Evolutionary conservation across 495 filamentous ascomycete genomes (phyloP), one percentile per base, ranked within the genome.

Genomic region (Penicillium antarcticum): DNA sequence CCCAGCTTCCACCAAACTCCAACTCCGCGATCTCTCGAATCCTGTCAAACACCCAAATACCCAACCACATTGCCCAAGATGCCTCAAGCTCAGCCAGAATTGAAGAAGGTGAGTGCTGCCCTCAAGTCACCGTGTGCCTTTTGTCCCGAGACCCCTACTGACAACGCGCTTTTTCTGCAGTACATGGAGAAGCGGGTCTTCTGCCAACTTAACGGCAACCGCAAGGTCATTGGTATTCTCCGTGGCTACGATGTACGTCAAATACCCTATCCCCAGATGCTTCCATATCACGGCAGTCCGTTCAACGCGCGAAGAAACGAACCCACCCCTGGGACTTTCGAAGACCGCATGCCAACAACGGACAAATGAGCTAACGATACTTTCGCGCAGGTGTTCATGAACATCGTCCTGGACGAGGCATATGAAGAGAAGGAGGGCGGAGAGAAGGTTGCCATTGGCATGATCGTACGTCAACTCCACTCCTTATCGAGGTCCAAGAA

Each of bases 121-220:
- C 24, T 10, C 26, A 29, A 29, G 26, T 7, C 47, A n/a, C 16
- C 10, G 5, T 16, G 11, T n/a, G 17, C 1, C 33, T 42, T 42
- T 37, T 14, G 11, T n/a, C 33, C 36, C n/a, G 35, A 6, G 17
- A 35, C 18, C n/a, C 10, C 17, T 13, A 34, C 62, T 65, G 29
- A 65, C 52, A n/a, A 34, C 29, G 21, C 45, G 13, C 43, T 17
- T 23, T 48, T 17, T 14, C n/a, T 51, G 55, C 68, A 98, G 94
- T 98, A 98, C 75, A 91, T 98, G 77, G 94, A 97, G 79, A 98
- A 98, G 81, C 84, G 95, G 70, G 81, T 98, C 65, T 96, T 96
- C 72, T 90, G 96, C 64, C 91, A 98, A 70, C 76, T 98, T 54
- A 97, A 98, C 75, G 94, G 95, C 66, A 92, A 89, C 72, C 88